These are phyloP conservation scores for Sicyos edulis DNA, from an alignment of 306 rosid species.

Conservation along the genomic window DNA sequence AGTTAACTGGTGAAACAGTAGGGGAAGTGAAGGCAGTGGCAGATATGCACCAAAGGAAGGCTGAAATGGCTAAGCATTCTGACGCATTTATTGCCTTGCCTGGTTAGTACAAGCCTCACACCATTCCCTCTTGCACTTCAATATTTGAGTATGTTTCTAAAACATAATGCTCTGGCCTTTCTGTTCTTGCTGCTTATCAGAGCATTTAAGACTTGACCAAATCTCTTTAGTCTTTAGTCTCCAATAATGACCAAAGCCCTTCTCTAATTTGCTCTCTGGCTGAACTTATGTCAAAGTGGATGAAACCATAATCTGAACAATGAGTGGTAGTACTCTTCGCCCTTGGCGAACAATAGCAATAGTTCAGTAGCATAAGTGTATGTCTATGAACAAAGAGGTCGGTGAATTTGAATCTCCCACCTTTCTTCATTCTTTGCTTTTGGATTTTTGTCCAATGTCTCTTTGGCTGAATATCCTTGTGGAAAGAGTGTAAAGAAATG, in stretches of 20 bases:
- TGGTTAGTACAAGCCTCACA: conserved; percentile 41
- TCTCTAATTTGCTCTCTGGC: background rate
- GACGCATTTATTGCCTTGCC: conserved; percentile 99
- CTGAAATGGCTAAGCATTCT: conserved; percentile 91
- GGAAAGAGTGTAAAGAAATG: background rate
- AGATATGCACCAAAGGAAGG: conserved; percentile 99
- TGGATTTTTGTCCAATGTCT: background rate
- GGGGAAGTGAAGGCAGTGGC: conserved; percentile 98
- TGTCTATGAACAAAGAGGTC: no score
- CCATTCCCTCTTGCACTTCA: background rate
- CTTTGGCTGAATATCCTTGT: background rate
- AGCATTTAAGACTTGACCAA: conserved; percentile 11
- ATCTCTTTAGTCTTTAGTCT: background rate
- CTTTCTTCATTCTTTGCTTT: no score
- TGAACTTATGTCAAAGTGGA: background rate
- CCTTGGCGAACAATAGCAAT: no score
- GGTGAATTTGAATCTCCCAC: no score
- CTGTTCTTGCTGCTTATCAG: conserved; percentile 1
- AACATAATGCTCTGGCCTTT: background rate
- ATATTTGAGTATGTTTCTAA: background rate
- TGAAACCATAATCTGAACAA: background rate
- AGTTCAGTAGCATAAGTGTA: no score
- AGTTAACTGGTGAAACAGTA: conserved; percentile 94
- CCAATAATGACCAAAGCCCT: background rate
- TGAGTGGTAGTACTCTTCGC: background rate